Percentiles rank a stretch among this genome's conserved stretches.
These are phyloP conservation scores for Saturnispora gosingensis DNA, from an alignment of 805 yeast species.

Conservation along the genomic window DNA sequence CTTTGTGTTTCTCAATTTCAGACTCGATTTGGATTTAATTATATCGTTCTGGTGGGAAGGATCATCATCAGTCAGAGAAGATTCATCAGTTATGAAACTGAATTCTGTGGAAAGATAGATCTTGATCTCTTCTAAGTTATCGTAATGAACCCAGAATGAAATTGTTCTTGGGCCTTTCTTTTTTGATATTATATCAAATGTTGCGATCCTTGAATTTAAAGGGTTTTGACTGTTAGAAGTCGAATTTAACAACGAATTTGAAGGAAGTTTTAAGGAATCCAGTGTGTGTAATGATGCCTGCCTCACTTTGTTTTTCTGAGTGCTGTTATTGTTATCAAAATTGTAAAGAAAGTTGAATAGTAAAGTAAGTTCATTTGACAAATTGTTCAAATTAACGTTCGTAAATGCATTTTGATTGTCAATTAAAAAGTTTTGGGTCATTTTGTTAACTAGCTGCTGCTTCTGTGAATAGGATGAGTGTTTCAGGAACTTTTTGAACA, in stretches of 20 bases:
- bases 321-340: constrained; percentile 10
- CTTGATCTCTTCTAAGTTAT: constrained; percentile 46
- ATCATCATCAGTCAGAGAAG: constrained; percentile 21
- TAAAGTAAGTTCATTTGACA: constrained; percentile 51
- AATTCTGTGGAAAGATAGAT: constrained; percentile 38
- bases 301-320: not conserved
- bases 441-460: constrained; percentile 27
- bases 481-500: constrained; percentile 59
- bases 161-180: constrained; percentile 30
- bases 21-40: not conserved
- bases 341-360: constrained; percentile 39
- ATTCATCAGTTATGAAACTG: constrained; percentile 28
- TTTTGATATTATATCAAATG: constrained; percentile 30
- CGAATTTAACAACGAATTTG: not conserved
- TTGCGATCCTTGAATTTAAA: constrained; percentile 19
- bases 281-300: constrained; percentile 15
- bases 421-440: constrained; percentile 21
- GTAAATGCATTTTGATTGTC: constrained; percentile 47
- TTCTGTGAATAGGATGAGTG: constrained; percentile 30
- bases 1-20: constrained; percentile 15
- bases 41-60: not conserved
- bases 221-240: constrained; percentile 4
- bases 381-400: constrained; percentile 48
- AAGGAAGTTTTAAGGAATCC: constrained; percentile 18
- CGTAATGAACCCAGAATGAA: constrained; percentile 49